Evolutionary conservation across 768 basidiomycete genomes (phyloP), one percentile per base, ranked within the genome.

Genomic region (Termitomyces sp.): DNA sequence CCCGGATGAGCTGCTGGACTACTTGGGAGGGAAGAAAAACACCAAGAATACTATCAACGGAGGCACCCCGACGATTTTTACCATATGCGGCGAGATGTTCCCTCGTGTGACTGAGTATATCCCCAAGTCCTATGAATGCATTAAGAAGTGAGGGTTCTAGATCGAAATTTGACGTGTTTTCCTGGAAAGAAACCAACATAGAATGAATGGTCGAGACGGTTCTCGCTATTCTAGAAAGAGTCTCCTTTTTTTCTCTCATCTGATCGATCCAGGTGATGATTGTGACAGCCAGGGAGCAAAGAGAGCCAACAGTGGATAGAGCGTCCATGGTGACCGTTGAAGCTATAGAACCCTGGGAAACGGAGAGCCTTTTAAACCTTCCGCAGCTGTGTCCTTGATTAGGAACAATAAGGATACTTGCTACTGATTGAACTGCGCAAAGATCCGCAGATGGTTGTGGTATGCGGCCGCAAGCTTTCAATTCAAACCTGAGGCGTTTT

Each of bases 191-290:
- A 17, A 17, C 21, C 29, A 65, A n/a, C 27, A 65, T 61, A 21
- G 48, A 37, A 45, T 51, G 47, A 21, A 63, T 58, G 21, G 44
- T 53, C 19, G 56, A 27, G 12, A 61, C 62, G 16, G 59, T 65
- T 11, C 19, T 42, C 17, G 56, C 57, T 16, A 63, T 56, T 19
- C 31, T 42, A 17, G 48, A 27, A 7, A 65, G 34, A 14, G 60
- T 53, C n/a, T 61, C 56, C 32, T 61, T 57, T 25, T 65, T 63
- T 16, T 63, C 60, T 17, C 43, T 54, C 42, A 43, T 53, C 51
- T 65, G 59, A 25, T 65, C 62, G 35, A 62, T 37, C 64, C 64
- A 65, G 1, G 41, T 58, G 8, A 55, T 58, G 17, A 63, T 53
- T 17, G 58, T 45, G 14, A 51, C 16, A 16, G 64, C 55, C 19